These are phyloP conservation scores for Chalciporus chontae DNA, from an alignment of 768 basidiomycete species.

Conservation along the genomic window DNA sequence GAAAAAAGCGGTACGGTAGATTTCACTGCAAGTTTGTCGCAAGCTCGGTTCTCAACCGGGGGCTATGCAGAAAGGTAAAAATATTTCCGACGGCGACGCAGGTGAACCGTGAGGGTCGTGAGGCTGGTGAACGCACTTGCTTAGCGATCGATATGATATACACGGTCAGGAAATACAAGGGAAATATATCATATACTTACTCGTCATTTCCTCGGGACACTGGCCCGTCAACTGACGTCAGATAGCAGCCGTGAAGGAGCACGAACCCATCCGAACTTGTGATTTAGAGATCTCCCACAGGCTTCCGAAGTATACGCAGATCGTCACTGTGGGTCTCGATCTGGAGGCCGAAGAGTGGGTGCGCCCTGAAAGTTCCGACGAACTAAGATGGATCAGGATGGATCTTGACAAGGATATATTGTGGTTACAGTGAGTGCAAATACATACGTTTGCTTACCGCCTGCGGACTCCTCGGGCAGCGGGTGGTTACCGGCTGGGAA, in stretches of 20 bases:
- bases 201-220: background rate
- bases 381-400: background rate
- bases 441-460: background rate
- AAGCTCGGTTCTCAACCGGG: background rate
- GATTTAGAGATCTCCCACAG: background rate
- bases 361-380: background rate
- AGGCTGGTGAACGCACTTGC: background rate
- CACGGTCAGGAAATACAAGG: background rate
- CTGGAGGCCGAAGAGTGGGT: background rate
- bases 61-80: background rate
- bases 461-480: slow-evolving; percentile 19
- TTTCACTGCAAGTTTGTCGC: too few species aligned
- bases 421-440: background rate
- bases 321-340: background rate
- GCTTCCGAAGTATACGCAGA: too few species aligned
- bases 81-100: background rate
- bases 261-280: background rate
- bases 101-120: too few species aligned
- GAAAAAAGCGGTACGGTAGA: background rate
- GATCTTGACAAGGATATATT: background rate
- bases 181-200: too few species aligned
- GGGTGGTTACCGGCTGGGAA: slow-evolving; percentile 1
- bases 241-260: background rate
- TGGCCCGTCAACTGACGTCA: background rate
- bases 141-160: background rate